Evolutionary conservation across 2,329 filamentous ascomycete species (phyloP), one percentile per base, ranked within the genome.

Genomic region (Trichoderma sp.): DNA sequence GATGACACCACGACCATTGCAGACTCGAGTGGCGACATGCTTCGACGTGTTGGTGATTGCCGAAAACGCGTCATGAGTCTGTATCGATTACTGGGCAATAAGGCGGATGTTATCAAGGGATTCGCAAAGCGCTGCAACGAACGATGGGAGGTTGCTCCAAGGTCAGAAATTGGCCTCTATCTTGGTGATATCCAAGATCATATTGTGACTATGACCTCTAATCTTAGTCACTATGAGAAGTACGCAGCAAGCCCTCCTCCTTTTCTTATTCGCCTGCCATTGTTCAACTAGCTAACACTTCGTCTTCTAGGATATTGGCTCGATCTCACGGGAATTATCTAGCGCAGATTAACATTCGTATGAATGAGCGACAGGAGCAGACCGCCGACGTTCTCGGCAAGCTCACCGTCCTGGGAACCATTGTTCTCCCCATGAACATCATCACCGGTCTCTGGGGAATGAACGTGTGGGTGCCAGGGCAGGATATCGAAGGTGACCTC

Each of bases 101-200:
- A 99, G 81, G 96, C 96, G 60, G 96, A 99, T 79, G 96, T 99
- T 69, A 98, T 99, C 84, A 98, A 98, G 82, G 96, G 96, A 1
- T 99, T 99, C 76, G 96, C 96, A 5, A 99, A 99, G 82, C 87
- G 96, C 16, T 99, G 96, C 82, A 99, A 97, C 77, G 95, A 99
- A 83, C 91, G 96, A 72, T 99, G 94, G 94, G 92, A 97, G 74
- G 92, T 99, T 69, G 95, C 96, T 6, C 96, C 96, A 13, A 88
- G 94, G 71, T 96, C 92, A 39, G 96, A 99, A 78, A 98, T 99
- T 77, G 96, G 96, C n/a, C 82, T 99, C 65, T 99, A 98, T 80
- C 83, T 99, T 69, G 96, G 96, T 71, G 96, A 99, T 82, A 99
- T 99, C 72, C 96, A 99, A 79, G 96, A 99, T 82, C 96, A 99